These are phyloP conservation scores for Colletotrichum coccodes DNA, from an alignment of 2,329 filamentous ascomycete genomes.

Conservation along the genomic window DNA sequence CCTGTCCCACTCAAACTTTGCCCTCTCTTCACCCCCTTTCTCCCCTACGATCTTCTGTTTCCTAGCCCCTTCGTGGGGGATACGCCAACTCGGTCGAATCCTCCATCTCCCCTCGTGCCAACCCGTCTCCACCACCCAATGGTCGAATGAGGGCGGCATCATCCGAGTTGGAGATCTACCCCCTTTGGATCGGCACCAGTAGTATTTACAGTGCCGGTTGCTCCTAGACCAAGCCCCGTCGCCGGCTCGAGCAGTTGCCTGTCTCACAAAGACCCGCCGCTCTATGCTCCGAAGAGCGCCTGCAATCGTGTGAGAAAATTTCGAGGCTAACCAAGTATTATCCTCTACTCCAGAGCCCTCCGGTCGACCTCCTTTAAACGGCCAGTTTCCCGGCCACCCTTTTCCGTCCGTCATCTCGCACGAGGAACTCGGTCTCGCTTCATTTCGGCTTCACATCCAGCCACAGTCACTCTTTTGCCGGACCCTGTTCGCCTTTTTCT, in stretches of 20 bases:
- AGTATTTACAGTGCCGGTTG: slow-evolving; percentile 37
- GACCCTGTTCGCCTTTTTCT: slow-evolving; percentile 36
- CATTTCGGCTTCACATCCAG: slow-evolving; percentile 57
- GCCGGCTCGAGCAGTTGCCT: slow-evolving; percentile 13
- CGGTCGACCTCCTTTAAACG: slow-evolving; percentile 59
- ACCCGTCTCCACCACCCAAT: slow-evolving; percentile 31
- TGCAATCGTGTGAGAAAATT: slow-evolving; percentile 32
- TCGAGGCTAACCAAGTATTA: slow-evolving; percentile 48
- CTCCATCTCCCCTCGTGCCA: slow-evolving; percentile 39
- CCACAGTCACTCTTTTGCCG: slow-evolving; percentile 67
- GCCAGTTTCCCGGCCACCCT: slow-evolving; percentile 56
- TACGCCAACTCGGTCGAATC: slow-evolving; percentile 8
- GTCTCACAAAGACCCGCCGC: slow-evolving; percentile 22
- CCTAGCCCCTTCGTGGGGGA: slow-evolving; percentile 2
- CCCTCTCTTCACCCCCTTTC: slow-evolving; percentile 38
- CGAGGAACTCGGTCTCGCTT: slow-evolving; percentile 46
- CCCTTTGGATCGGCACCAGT: slow-evolving; percentile 29
- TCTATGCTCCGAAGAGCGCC: slow-evolving; percentile 30
- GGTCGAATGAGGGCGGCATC: slow-evolving; percentile 33
- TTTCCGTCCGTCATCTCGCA: slow-evolving; percentile 42
- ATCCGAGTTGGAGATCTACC: slow-evolving; percentile 10
- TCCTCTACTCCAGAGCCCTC: slow-evolving; percentile 50
- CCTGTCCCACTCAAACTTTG: neutral
- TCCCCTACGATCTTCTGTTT: slow-evolving; percentile 35
- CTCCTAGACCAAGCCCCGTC: slow-evolving; percentile 32